Evolutionary conservation across 148 eudicot genomes (phyloP).

Genomic region (Diospyros kaki): DNA sequence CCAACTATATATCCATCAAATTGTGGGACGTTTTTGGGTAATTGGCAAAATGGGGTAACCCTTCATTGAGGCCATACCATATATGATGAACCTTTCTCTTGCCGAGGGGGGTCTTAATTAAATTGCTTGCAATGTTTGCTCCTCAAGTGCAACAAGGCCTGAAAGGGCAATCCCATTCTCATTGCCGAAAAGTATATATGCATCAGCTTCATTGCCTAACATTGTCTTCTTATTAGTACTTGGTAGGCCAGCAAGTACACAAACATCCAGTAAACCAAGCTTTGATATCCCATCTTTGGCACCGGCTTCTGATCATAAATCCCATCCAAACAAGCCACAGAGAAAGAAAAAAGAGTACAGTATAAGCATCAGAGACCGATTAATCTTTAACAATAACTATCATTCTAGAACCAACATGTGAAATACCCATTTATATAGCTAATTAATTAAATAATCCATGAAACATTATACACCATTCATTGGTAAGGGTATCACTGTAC

Average conservation of each 20-base stretch:
- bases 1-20: not conserved
- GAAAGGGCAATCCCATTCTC: not conserved
- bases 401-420: too few species aligned
- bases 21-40: not conserved
- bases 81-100: not conserved
- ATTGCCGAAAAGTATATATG: slow-evolving; percentile 11
- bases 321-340: not conserved
- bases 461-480: too few species aligned
- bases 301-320: slow-evolving; percentile 26
- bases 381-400: not conserved
- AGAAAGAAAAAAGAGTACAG: not conserved
- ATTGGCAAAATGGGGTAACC: not conserved
- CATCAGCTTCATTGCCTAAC: not conserved
- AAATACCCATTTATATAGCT: not conserved
- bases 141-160: too few species aligned
- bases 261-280: slow-evolving; percentile 39
- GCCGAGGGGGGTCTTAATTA: not conserved
- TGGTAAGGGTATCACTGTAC: too few species aligned
- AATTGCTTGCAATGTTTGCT: not conserved
- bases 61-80: not conserved
- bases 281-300: slow-evolving; percentile 19
- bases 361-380: not conserved
- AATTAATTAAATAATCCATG: not conserved
- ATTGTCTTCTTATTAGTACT: slow-evolving; percentile 31
- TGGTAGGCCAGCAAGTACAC: slow-evolving; percentile 38